Evolutionary conservation across 768 basidiomycete species (phyloP).

Genomic region (Clitopilus passeckerianus): DNA sequence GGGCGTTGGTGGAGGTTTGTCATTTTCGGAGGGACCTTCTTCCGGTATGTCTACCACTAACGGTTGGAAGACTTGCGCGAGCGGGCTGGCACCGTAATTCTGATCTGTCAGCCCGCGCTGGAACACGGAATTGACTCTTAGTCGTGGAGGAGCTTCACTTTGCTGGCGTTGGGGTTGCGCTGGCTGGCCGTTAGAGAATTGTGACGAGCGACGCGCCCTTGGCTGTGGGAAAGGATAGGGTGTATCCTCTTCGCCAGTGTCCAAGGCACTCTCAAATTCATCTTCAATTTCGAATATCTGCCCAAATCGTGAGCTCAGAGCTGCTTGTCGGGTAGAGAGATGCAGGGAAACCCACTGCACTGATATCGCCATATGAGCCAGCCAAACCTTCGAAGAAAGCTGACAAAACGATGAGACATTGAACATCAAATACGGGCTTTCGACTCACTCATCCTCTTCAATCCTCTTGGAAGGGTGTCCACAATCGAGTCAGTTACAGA

Average conservation of each 20-base stretch:
- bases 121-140: slow-evolving; percentile 40
- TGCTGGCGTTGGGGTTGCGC: slow-evolving; percentile 6
- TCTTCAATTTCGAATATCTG: slow-evolving; percentile 82
- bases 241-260: slow-evolving; percentile 33
- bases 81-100: slow-evolving; percentile 46
- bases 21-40: slow-evolving; percentile 12
- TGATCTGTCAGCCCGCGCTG: slow-evolving; percentile 30
- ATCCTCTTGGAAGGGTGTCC: slow-evolving; percentile 69
- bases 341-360: slow-evolving; percentile 45
- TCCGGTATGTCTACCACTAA: slow-evolving; percentile 44
- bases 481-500: slow-evolving; percentile 64
- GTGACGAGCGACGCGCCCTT: slow-evolving; percentile 9
- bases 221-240: slow-evolving; percentile 15
- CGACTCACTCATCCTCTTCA: slow-evolving; percentile 68
- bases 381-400: slow-evolving; percentile 76
- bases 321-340: not conserved
- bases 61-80: slow-evolving; percentile 74
- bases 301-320: not conserved
- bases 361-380: slow-evolving; percentile 71
- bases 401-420: slow-evolving; percentile 19
- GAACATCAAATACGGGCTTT: not conserved
- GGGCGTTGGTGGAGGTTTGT: slow-evolving; percentile 7
- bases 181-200: not conserved
- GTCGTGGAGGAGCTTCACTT: slow-evolving; percentile 22
- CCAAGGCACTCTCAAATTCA: slow-evolving; percentile 56